Evolutionary conservation across 2,329 filamentous ascomycete genomes (phyloP).

Genomic region (Microdochium bolleyi): DNA sequence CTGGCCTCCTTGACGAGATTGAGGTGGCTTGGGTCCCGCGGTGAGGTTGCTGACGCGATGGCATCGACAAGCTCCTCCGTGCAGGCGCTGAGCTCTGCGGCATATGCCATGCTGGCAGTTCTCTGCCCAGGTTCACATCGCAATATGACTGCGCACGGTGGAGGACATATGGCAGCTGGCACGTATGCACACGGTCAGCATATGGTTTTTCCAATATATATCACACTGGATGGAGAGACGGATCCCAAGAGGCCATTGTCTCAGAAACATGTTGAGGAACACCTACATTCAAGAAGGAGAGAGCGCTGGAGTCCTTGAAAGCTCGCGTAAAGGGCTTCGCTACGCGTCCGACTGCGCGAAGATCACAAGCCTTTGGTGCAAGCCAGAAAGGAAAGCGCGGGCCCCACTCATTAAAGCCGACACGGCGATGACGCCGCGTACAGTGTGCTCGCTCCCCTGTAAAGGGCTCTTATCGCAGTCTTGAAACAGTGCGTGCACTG

Average conservation of each 20-base stretch:
- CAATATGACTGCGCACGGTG: not conserved
- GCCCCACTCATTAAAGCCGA: not conserved
- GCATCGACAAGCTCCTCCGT: constrained; percentile 64
- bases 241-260: too few species aligned
- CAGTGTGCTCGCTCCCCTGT: not conserved
- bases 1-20: constrained; percentile 37
- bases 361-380: too few species aligned
- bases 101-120: constrained; percentile 55
- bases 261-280: too few species aligned
- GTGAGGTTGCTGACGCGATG: constrained; percentile 43
- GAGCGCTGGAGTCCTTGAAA: too few species aligned
- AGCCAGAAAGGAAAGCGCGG: too few species aligned
- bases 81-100: constrained; percentile 54
- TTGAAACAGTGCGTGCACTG: not conserved
- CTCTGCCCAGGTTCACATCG: not conserved
- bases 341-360: too few species aligned
- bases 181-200: not conserved
- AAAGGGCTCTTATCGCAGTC: not conserved
- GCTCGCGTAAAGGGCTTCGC: too few species aligned
- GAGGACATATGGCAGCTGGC: not conserved
- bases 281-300: too few species aligned
- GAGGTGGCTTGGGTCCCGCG: constrained; percentile 32
- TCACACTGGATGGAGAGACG: too few species aligned
- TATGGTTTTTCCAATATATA: too few species aligned
- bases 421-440: not conserved